Conservation (phyloP, 108 stramenopile species). For the Epithemia pelagica region DNA sequence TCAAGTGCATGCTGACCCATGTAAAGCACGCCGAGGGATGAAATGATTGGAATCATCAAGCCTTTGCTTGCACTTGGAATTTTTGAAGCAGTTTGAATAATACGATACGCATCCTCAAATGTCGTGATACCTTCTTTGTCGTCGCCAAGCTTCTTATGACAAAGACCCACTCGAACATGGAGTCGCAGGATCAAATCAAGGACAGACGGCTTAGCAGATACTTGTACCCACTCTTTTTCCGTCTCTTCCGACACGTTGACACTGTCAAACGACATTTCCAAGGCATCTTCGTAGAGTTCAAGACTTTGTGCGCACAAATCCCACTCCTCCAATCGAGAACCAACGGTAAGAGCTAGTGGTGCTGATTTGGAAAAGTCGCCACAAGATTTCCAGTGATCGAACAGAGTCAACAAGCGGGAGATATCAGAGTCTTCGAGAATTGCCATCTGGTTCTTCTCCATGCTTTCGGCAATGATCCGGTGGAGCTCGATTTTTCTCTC, state of each 20-base stretch:
- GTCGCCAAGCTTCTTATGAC: slow-evolving; percentile 16
- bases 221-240: slow-evolving; percentile 14
- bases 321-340: slow-evolving; percentile 21
- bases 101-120: slow-evolving; percentile 23
- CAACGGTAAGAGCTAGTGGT: slow-evolving; percentile 37
- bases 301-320: slow-evolving; percentile 12
- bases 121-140: slow-evolving; percentile 7
- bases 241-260: slow-evolving; percentile 4
- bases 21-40: slow-evolving; percentile 13
- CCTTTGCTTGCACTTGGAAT: slow-evolving; percentile 11
- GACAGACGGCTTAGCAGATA: slow-evolving; percentile 16
- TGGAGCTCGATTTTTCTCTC: slow-evolving; percentile 51
- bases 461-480: slow-evolving; percentile 35
- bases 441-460: slow-evolving; percentile 32
- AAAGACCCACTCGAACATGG: slow-evolving; percentile 23
- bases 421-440: slow-evolving; percentile 19
- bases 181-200: slow-evolving; percentile 24
- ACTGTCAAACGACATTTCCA: slow-evolving; percentile 20
- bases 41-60: slow-evolving; percentile 25
- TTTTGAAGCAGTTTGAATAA: slow-evolving; percentile 17
- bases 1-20: slow-evolving; percentile 8
- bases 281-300: slow-evolving; percentile 21
- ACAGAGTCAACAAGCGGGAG: slow-evolving; percentile 25
- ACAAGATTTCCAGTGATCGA: slow-evolving; percentile 50
- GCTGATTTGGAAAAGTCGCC: slow-evolving; percentile 42